Conservation (phyloP, 1,284 basidiomycete genomes). For the Apiotrichum veenhuisii region DNA sequence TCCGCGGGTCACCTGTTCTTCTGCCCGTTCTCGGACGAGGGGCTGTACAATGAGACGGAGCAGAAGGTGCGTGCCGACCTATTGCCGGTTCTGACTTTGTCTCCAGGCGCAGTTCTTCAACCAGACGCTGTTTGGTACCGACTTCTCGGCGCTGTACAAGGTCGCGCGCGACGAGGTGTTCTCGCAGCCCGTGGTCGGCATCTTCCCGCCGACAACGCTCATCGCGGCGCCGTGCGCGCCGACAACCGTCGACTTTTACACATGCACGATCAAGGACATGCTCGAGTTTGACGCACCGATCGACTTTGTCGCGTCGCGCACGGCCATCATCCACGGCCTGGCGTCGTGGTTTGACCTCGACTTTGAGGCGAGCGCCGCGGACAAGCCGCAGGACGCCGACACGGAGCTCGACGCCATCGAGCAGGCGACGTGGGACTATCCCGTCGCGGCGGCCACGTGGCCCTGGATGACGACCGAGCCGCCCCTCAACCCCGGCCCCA, state of each 20-base stretch:
- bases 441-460: constrained; percentile 27
- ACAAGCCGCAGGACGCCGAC: constrained; percentile 6
- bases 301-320: constrained; percentile 43
- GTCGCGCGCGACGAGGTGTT: constrained; percentile 45
- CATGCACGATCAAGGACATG: constrained; percentile 40
- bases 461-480: constrained; percentile 38
- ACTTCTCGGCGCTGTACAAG: constrained; percentile 43
- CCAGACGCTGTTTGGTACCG: constrained; percentile 47
- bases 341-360: constrained; percentile 50
- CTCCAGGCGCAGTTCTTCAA: constrained; percentile 49
- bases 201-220: constrained; percentile 47
- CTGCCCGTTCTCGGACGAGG: constrained; percentile 53
- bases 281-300: constrained; percentile 46
- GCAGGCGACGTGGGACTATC: constrained; percentile 33
- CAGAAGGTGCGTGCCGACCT: constrained; percentile 44
- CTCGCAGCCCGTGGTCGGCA: constrained; percentile 50
- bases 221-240: constrained; percentile 37
- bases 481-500: constrained; percentile 42
- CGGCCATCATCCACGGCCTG: constrained; percentile 47
- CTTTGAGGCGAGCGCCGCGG: constrained; percentile 28
- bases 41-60: constrained; percentile 52
- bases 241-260: constrained; percentile 49
- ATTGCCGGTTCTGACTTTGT: not conserved
- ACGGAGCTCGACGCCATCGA: constrained; percentile 8
- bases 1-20: constrained; percentile 53